A percentile compares a stretch with the other conserved stretches of the same genome.
Conservation (phyloP, 2,329 filamentous ascomycete species). For the Talaromyces sp. region DNA sequence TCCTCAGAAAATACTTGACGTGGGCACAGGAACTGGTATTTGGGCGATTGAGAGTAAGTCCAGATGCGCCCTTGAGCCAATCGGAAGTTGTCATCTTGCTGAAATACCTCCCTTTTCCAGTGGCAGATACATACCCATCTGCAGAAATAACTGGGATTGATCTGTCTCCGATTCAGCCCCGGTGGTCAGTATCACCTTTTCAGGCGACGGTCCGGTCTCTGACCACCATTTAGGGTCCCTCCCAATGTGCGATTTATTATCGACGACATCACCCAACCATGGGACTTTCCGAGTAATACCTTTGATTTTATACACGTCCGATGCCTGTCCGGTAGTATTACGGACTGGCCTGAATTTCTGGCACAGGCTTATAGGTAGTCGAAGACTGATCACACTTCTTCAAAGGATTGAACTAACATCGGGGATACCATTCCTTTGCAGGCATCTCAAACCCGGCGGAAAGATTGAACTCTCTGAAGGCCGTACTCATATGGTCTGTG, state of each 20-base stretch:
- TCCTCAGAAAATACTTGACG: conserved; percentile 18
- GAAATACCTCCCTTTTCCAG: background rate
- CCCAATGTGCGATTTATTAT: conserved; percentile 31
- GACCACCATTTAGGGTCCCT: conserved; percentile 23
- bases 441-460: conserved; percentile 31
- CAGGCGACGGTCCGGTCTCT: background rate
- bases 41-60: conserved; percentile 17
- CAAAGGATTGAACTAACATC: background rate
- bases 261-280: conserved; percentile 28
- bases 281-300: conserved; percentile 23
- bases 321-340: conserved; percentile 23
- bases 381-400: background rate
- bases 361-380: conserved; percentile 23
- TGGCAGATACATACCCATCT: conserved; percentile 35
- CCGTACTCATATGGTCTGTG: conserved; percentile 23
- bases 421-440: conserved; percentile 14
- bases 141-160: conserved; percentile 47
- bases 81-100: background rate
- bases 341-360: conserved; percentile 24
- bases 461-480: conserved; percentile 28
- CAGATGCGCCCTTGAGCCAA: background rate
- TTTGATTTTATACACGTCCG: conserved; percentile 33
- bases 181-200: conserved; percentile 25
- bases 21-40: conserved; percentile 20
- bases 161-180: conserved; percentile 49